Evolutionary conservation across 2,329 filamentous ascomycete genomes (phyloP), one percentile per base, ranked within the genome.

Genomic region (Coniochaeta sp.): DNA sequence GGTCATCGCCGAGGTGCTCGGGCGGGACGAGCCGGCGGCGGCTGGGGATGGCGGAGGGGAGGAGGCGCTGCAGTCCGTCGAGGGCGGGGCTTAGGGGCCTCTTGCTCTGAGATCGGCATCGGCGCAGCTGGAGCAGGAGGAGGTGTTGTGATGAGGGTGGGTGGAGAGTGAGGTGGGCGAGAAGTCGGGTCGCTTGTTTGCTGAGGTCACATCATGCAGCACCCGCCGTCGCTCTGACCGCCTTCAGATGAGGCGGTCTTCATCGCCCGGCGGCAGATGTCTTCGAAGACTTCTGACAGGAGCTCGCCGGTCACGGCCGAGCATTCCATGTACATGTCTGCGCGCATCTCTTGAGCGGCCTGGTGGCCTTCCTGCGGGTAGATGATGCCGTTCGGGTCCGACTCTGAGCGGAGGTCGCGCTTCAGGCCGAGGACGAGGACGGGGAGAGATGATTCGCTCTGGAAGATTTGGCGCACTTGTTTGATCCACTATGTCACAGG

Each of bases 301-400:
- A 87, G 75, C 72, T 86, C 83, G 17, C 84, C 84, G 3, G 82
- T 85, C 55, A 80, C 72, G 7, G 84, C 83, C 1, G 83, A 86
- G 71, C 84, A 88, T 66, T 88, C 85, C 69, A 86, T 79, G 65
- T 87, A 88, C 63, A 81, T 81, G 70, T 88, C 85, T 55, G 79
- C 83, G 58, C 84, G 74, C 76, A 87, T 77, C 64, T 80, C 77
- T 66, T 86, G 83, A 24, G 84, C 79, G 57, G 79, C 69, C 28
- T 76, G 76, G 66, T 85, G 83, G 1, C 77, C 84, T 70, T 87
- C 85, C 62, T 87, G 80, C 12, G 85, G 85, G 62, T 84, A 82
- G 58, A 87, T 83, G 64, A 82, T 79, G 32, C 83, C 83, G 61
- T 85, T 84, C 2, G 82, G 82, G 65, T 87, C 83, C 14, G 75